Percentiles rank a stretch among this genome's conserved stretches.
Evolutionary conservation across 345 rosid genomes (phyloP).

Genomic region (Gossypium turneri): DNA sequence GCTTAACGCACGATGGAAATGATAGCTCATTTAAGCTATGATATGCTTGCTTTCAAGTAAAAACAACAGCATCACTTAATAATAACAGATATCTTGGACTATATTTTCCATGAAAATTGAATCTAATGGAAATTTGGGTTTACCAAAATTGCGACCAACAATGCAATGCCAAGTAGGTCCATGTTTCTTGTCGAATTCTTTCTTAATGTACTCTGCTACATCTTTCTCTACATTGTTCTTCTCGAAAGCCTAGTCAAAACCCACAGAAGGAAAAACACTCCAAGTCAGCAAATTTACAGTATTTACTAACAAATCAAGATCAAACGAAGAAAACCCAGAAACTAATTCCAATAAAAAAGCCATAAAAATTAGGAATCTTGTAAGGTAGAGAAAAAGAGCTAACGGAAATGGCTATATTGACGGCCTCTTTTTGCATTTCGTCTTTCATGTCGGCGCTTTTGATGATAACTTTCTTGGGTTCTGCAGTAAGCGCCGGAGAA

Average conservation of each 20-base stretch:
- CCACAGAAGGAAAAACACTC: background rate
- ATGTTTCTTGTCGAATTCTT: no score
- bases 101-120: background rate
- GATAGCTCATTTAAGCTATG: background rate
- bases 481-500: slow-evolving; percentile 26
- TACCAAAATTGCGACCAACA: slow-evolving; percentile 97
- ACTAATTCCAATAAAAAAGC: slow-evolving; percentile 4
- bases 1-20: no score
- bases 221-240: slow-evolving; percentile 81
- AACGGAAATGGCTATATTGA: slow-evolving; percentile 76
- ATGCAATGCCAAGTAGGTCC: no score
- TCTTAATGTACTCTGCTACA: slow-evolving; percentile 64
- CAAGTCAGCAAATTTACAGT: background rate
- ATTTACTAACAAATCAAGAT: background rate
- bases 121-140: slow-evolving; percentile 15
- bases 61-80: background rate
- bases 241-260: slow-evolving; percentile 64
- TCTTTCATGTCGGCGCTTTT: slow-evolving; percentile 99
- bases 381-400: slow-evolving; percentile 15
- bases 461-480: slow-evolving; percentile 51
- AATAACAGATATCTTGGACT: background rate
- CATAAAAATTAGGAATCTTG: slow-evolving; percentile 15
- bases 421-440: slow-evolving; percentile 84
- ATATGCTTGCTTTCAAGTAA: background rate
- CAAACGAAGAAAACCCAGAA: background rate